A percentile compares a stretch with the other conserved stretches of the same genome.
Evolutionary conservation across 768 basidiomycete species (phyloP).

Genomic region (Fomitopsis serialis): DNA sequence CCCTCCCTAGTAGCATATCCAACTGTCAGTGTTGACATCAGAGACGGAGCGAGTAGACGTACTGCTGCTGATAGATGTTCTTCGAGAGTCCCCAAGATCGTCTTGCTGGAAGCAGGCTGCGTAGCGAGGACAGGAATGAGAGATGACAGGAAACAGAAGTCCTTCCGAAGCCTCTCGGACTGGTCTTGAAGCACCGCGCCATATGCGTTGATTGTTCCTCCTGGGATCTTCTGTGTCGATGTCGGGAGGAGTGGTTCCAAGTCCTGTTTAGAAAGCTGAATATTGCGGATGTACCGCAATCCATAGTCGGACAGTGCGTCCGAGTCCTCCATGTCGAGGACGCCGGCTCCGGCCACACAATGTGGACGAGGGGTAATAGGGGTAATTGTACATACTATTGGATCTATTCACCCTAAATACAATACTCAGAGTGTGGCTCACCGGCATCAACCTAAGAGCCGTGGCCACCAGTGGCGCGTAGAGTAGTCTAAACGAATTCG

Average conservation of each 20-base stretch:
- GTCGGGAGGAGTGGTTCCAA: neutral
- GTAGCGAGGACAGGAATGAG: too few relatives aligned
- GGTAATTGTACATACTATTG: neutral
- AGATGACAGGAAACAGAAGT: neutral
- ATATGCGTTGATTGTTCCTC: neutral
- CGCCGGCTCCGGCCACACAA: neutral
- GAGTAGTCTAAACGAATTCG: too few relatives aligned
- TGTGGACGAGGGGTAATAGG: neutral
- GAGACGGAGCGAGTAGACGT: too few relatives aligned
- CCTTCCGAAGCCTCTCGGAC: neutral
- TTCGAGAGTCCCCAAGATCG: too few relatives aligned
- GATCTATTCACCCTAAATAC: too few relatives aligned
- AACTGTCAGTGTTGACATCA: too few relatives aligned
- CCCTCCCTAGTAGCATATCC: neutral
- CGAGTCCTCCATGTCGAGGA: neutral
- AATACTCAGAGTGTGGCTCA: too few relatives aligned
- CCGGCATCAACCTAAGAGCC: too few relatives aligned
- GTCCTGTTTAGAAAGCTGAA: too few relatives aligned
- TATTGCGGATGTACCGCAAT: neutral
- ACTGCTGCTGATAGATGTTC: too few relatives aligned
- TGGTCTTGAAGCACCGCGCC: neutral
- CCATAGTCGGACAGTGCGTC: neutral
- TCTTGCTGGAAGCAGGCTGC: too few relatives aligned
- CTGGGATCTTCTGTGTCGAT: neutral
- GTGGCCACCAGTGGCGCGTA: too few relatives aligned